Base-by-base conservation (phyloP, 2,329 filamentous ascomycete species). In the Coniochaeta hoffmannii region DNA sequence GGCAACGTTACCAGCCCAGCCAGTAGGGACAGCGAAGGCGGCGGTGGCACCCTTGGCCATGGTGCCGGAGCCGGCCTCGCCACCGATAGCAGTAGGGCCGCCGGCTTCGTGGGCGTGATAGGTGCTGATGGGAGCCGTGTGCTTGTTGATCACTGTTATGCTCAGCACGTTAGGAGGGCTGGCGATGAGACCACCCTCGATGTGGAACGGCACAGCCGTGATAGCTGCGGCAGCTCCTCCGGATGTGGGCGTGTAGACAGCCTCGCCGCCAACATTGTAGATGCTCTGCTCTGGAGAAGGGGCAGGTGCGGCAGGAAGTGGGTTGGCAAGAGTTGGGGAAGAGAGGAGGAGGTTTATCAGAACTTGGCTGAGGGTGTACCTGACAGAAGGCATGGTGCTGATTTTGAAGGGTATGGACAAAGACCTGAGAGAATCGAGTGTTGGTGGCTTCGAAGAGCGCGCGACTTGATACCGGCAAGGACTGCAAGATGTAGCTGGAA, bases 1-100 rank as follows among this genome's bases (percentile, higher is more conserved):
- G 53, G 59, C 60, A 4, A 63, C 50, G 8, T 58, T 63, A 19
- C 61, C 61, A 15, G 59, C 57, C 54, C 59, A 63, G 35, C 55
- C 56, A 12, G 58, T 60, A 2, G 62, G 61, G 2, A 62, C 58
- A 8, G 58, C 61, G 26, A 62, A 61, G 2, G 51, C 41, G 10
- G 56, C 58, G 1, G 55, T 50, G 0, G 34, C 50, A n/a, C 56
- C 53, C 2, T 56, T 46, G 22, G 58, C 53, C 15, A 63, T 49
- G 5, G 55, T 56, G 2, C 62, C 62, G 2, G 53, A 35, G 26
- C 36, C 41, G 11, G 57, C 44, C 9, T 51, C 28, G 22, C 58
- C 58, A 2, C 24, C 35, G 34, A 57, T 44, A 2, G 57, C 51
- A 5, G 57, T 50, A 8, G 35, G 35, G n/a, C 35, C 35, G 15